Evolutionary conservation across 2,329 filamentous ascomycete genomes (phyloP).

Genomic region (Paecilomyces fulvus): DNA sequence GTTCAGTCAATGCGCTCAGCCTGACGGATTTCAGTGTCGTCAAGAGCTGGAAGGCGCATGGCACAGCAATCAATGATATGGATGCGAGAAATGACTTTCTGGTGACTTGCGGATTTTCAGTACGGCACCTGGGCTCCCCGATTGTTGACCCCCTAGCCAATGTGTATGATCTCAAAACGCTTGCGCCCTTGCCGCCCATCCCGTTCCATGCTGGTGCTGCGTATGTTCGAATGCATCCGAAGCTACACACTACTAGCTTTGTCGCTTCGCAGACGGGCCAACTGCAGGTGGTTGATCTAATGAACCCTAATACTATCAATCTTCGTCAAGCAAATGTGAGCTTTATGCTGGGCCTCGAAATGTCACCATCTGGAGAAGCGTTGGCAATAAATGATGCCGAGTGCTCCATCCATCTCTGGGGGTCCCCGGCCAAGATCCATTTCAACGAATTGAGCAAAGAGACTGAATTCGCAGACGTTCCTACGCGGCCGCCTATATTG

Average conservation of each 20-base stretch:
- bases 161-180: conserved; percentile 88
- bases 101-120: conserved; percentile 88
- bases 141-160: conserved; percentile 91
- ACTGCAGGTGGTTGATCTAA: conserved; percentile 90
- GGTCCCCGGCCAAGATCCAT: conserved; percentile 72
- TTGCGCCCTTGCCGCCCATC: conserved; percentile 80
- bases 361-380: conserved; percentile 80
- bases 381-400: conserved; percentile 73
- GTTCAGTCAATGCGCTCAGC: conserved; percentile 79
- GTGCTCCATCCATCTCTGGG: conserved; percentile 77
- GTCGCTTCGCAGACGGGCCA: conserved; percentile 87
- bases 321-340: conserved; percentile 74
- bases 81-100: conserved; percentile 92
- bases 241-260: conserved; percentile 89
- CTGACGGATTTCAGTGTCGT: conserved; percentile 67
- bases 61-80: conserved; percentile 87
- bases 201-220: conserved; percentile 87
- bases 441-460: conserved; percentile 76
- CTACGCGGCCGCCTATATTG: conserved; percentile 53
- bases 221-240: conserved; percentile 92
- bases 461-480: conserved; percentile 65
- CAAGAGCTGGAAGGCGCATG: conserved; percentile 86
- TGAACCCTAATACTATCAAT: conserved; percentile 83
- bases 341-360: conserved; percentile 71
- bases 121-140: conserved; percentile 67